These are phyloP conservation scores for Rubroboletus satanas DNA, from an alignment of 768 basidiomycete genomes.

Conservation along the genomic window DNA sequence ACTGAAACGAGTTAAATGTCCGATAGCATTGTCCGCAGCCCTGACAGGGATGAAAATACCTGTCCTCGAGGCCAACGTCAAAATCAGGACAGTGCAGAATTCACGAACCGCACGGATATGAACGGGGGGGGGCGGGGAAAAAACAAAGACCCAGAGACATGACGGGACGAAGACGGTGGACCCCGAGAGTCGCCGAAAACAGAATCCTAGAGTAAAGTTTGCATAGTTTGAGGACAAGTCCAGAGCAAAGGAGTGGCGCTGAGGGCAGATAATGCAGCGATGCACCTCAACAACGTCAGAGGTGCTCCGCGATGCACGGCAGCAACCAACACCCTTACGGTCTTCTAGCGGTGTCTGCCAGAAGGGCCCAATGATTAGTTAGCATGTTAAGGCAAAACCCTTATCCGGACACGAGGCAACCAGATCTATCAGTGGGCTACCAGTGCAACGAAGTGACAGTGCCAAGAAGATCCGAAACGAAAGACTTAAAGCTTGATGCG, in stretches of 20 bases:
- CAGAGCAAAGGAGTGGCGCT: neutral
- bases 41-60: conserved; percentile 1
- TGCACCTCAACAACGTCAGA: conserved; percentile 9
- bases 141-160: neutral
- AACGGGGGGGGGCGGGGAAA: neutral
- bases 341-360: neutral
- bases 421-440: neutral
- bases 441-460: neutral
- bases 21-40: conserved; percentile 2
- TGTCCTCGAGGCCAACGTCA: conserved; percentile 9
- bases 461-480: neutral
- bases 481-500: neutral
- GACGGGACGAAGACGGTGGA: neutral
- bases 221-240: neutral
- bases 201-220: neutral
- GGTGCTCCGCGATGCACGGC: conserved; percentile 9
- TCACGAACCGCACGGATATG: conserved; percentile 6
- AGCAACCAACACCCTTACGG: neutral
- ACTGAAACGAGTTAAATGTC: neutral
- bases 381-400: neutral
- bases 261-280: neutral
- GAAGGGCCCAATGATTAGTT: neutral
- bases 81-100: neutral
- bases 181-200: neutral
- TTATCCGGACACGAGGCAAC: conserved; percentile 16